Percentiles rank a stretch among this genome's conserved stretches.
phyloP scores from a whole-genome alignment of 2,329 filamentous ascomycete species.

The Botrytis medusae region DNA sequence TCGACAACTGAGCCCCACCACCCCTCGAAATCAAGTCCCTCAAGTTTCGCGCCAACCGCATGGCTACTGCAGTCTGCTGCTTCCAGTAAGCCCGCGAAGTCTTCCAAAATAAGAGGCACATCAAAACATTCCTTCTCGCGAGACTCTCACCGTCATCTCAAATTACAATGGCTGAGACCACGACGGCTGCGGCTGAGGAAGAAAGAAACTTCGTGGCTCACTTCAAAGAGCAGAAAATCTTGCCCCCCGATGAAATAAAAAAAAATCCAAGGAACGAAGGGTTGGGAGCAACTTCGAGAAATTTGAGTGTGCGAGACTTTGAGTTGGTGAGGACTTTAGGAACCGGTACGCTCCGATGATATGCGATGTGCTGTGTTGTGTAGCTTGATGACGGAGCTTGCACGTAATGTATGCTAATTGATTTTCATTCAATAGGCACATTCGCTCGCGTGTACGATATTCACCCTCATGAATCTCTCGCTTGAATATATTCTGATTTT shows the following conservation, averaged over 20 bases:
- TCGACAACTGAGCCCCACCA: slow-evolving; percentile 14
- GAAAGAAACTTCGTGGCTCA: slow-evolving; percentile 37
- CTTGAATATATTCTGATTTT: slow-evolving; percentile 18
- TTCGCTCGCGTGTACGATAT: slow-evolving; percentile 66
- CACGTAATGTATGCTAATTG: slow-evolving; percentile 22
- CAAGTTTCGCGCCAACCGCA: slow-evolving; percentile 20
- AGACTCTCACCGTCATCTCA: neutral
- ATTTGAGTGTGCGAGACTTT: slow-evolving; percentile 59
- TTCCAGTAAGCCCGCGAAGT: slow-evolving; percentile 17
- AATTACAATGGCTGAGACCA: slow-evolving; percentile 14
- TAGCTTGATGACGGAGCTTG: slow-evolving; percentile 16
- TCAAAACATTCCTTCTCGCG: slow-evolving; percentile 3
- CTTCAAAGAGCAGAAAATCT: slow-evolving; percentile 29
- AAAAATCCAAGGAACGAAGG: slow-evolving; percentile 35
- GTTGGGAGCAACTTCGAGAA: slow-evolving; percentile 34
- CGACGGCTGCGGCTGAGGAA: slow-evolving; percentile 26
- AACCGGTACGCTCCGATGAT: slow-evolving; percentile 54
- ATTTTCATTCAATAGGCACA: slow-evolving; percentile 54
- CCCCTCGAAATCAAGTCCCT: slow-evolving; percentile 1
- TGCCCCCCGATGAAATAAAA: slow-evolving; percentile 33
- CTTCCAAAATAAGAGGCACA: neutral
- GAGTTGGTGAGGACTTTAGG: slow-evolving; percentile 72
- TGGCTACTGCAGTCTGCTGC: slow-evolving; percentile 18
- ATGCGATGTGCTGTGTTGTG: slow-evolving; percentile 19
- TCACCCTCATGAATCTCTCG: slow-evolving; percentile 11